phyloP scores from a whole-genome alignment of 352 stramenopile genomes.

The Thraustotheca clavata region DNA sequence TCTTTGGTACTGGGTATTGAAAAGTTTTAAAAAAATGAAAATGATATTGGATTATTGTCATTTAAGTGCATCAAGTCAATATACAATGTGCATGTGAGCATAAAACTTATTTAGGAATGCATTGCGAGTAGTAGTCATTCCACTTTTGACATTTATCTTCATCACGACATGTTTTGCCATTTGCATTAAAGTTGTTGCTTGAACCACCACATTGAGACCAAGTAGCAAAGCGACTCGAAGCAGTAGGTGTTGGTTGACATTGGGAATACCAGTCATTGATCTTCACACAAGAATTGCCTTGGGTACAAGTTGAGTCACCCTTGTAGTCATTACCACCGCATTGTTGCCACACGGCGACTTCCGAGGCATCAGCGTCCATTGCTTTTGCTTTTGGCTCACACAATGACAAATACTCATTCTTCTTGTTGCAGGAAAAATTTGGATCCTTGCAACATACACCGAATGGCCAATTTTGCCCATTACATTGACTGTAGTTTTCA shows the following conservation, averaged over 20 bases:
- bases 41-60: too few relatives aligned
- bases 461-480: constrained; percentile 3
- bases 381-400: constrained; percentile 1
- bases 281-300: not conserved
- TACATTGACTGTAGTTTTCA: constrained; percentile 12
- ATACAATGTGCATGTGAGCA: too few relatives aligned
- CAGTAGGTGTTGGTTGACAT: not conserved
- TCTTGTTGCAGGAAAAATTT: not conserved
- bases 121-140: constrained; percentile 19
- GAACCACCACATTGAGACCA: constrained; percentile 6
- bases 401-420: constrained; percentile 11
- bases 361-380: not conserved
- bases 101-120: not conserved
- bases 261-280: constrained; percentile 12
- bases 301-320: not conserved
- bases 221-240: not conserved
- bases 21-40: too few relatives aligned
- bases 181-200: not conserved
- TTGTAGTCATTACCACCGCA: constrained; percentile 12
- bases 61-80: too few relatives aligned
- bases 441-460: not conserved
- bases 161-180: not conserved
- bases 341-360: constrained; percentile 3
- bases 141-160: not conserved
- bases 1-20: too few relatives aligned